Percentiles rank a stretch among this genome's conserved stretches.
Conservation (phyloP, 192 early-diverging fungal genomes). For the Rhizophagus clarus region DNA sequence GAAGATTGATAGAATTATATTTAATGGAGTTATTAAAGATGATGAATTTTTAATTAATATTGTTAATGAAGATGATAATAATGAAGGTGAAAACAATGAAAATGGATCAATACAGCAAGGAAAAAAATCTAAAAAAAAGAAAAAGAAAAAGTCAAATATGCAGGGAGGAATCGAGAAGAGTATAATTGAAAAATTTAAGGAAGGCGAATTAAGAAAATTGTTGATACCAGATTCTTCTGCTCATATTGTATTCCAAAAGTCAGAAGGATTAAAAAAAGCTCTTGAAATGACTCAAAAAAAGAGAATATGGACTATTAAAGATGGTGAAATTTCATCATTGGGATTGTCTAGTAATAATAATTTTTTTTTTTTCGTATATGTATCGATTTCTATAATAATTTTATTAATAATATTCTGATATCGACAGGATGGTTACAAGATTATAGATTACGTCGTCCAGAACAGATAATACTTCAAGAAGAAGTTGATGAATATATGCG, state of each 20-base stretch:
- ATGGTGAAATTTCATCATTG: conserved; percentile 35
- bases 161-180: background rate
- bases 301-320: conserved; percentile 59
- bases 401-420: background rate
- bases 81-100: background rate
- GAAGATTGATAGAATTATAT: conserved; percentile 55
- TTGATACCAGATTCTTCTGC: conserved; percentile 58
- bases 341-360: conserved; percentile 10
- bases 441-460: conserved; percentile 36
- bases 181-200: background rate
- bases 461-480: conserved; percentile 48
- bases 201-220: background rate
- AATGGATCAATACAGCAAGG: background rate
- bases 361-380: background rate
- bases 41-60: background rate
- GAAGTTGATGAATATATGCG: conserved; percentile 75
- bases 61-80: background rate
- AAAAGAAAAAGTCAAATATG: background rate
- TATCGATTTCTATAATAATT: background rate
- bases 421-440: conserved; percentile 45
- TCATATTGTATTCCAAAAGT: conserved; percentile 70
- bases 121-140: conserved; percentile 3
- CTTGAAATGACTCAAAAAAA: conserved; percentile 62
- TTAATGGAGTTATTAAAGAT: conserved; percentile 37
- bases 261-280: conserved; percentile 61